These are phyloP conservation scores for Fonsecaea erecta DNA, from an alignment of 2,329 filamentous ascomycete species.

Conservation along the genomic window DNA sequence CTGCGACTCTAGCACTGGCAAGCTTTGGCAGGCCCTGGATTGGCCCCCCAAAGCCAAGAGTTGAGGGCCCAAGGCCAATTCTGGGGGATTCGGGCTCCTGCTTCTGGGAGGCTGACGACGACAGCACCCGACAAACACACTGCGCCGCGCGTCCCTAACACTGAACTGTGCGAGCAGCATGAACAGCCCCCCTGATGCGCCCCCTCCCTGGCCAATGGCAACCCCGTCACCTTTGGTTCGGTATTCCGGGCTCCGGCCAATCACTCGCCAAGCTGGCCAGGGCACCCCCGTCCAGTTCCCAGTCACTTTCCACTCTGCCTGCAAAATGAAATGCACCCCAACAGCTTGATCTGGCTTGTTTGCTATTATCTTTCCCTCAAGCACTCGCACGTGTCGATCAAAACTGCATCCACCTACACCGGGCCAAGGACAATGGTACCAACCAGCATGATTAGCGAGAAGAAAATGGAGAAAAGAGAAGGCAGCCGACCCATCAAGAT, in stretches of 20 bases:
- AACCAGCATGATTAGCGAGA: background rate
- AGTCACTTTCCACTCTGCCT: background rate
- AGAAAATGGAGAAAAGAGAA: background rate
- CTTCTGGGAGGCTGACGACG: conserved; percentile 15
- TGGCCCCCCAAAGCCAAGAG: background rate
- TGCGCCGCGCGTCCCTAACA: conserved; percentile 14
- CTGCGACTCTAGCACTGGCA: background rate
- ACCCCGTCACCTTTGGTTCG: background rate
- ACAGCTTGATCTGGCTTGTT: background rate
- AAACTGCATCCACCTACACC: background rate
- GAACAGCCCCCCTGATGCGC: background rate
- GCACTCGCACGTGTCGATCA: background rate
- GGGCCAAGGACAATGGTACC: background rate
- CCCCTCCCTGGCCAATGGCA: background rate
- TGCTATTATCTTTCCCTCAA: background rate
- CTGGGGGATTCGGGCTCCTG: conserved; percentile 7
- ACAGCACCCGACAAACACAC: background rate
- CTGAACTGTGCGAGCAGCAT: background rate
- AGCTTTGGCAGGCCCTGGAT: background rate
- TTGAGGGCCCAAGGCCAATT: background rate
- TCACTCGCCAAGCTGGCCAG: background rate
- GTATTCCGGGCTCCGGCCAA: background rate
- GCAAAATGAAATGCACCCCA: no score
- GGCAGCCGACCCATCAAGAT: background rate
- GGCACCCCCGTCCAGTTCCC: background rate